Conservation (phyloP, 2,329 filamentous ascomycete genomes). For the Alternaria atra region DNA sequence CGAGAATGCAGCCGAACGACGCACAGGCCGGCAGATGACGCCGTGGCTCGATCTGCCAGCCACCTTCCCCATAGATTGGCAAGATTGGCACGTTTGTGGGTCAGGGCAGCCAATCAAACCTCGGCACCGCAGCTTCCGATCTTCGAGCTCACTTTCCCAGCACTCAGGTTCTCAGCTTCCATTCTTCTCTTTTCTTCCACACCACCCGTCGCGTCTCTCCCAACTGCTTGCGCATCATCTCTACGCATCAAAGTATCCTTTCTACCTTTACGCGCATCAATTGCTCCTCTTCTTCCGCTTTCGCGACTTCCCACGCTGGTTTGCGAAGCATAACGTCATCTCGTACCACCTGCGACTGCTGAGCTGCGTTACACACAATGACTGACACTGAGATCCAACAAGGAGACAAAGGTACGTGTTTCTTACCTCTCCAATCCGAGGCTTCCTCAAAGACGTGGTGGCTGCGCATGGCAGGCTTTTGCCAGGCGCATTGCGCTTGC, state of each 20-base stretch:
- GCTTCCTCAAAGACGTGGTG: not conserved
- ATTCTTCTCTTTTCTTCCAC: conserved; percentile 33
- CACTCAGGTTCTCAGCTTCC: conserved; percentile 25
- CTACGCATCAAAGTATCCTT: conserved; percentile 24
- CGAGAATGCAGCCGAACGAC: conserved; percentile 8
- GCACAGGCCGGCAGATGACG: conserved; percentile 37
- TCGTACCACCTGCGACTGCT: conserved; percentile 23
- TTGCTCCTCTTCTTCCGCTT: conserved; percentile 26
- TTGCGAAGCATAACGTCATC: conserved; percentile 45
- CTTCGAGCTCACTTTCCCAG: conserved; percentile 36
- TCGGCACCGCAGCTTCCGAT: conserved; percentile 42
- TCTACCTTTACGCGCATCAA: conserved; percentile 33
- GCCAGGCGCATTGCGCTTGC: conserved; percentile 9
- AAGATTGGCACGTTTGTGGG: conserved; percentile 12
- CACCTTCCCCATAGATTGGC: conserved; percentile 18
- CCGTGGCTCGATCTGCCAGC: conserved; percentile 35
- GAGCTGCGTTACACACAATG: conserved; percentile 37
- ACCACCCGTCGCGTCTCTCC: conserved; percentile 27
- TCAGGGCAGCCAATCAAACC: conserved; percentile 35
- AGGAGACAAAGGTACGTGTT: conserved; percentile 49
- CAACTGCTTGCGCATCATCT: conserved; percentile 35
- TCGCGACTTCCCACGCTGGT: conserved; percentile 31
- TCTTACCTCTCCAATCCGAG: not conserved
- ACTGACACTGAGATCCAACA: conserved; percentile 47
- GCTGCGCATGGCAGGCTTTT: not conserved